A percentile compares a stretch with the other conserved stretches of the same genome.
phyloP scores from a whole-genome alignment of 2,329 filamentous ascomycete genomes.

The Aspergillus latus region DNA sequence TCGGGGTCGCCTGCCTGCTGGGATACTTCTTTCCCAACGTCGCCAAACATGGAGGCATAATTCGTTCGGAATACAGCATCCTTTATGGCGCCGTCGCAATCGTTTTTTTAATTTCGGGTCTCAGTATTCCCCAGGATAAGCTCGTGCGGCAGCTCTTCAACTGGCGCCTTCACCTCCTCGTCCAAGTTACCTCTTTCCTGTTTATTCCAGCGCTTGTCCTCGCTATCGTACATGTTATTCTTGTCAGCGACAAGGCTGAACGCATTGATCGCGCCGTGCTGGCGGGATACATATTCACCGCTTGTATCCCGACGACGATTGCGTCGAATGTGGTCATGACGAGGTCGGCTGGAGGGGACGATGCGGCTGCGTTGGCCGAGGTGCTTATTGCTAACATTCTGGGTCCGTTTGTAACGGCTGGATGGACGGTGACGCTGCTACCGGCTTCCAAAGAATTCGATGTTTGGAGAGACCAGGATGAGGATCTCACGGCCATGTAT shows the following conservation, averaged over 20 bases:
- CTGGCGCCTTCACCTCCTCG: conserved; percentile 68
- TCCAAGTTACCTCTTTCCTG: conserved; percentile 67
- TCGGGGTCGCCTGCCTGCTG: conserved; percentile 54
- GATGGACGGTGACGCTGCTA: conserved; percentile 59
- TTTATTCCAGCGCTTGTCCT: conserved; percentile 65
- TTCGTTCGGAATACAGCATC: conserved; percentile 47
- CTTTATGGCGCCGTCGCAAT: conserved; percentile 68
- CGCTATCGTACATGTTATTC: conserved; percentile 53
- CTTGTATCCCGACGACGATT: conserved; percentile 71
- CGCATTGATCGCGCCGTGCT: conserved; percentile 63
- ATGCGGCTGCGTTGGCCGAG: conserved; percentile 65
- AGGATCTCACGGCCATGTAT: conserved; percentile 62
- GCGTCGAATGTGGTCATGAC: conserved; percentile 75
- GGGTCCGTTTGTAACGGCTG: conserved; percentile 66
- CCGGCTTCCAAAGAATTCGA: conserved; percentile 41
- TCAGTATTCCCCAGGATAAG: conserved; percentile 65
- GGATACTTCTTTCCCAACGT: conserved; percentile 56
- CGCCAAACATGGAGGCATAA: conserved; percentile 47
- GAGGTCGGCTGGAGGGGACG: conserved; percentile 65
- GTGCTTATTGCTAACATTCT: conserved; percentile 69
- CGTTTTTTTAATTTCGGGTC: conserved; percentile 70
- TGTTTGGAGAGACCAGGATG: conserved; percentile 47
- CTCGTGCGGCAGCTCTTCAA: conserved; percentile 62
- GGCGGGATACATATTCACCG: conserved; percentile 65
- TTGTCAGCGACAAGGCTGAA: conserved; percentile 46